Evolutionary conservation across 352 stramenopile species (phyloP).

Genomic region (Globisporangium paddicum): DNA sequence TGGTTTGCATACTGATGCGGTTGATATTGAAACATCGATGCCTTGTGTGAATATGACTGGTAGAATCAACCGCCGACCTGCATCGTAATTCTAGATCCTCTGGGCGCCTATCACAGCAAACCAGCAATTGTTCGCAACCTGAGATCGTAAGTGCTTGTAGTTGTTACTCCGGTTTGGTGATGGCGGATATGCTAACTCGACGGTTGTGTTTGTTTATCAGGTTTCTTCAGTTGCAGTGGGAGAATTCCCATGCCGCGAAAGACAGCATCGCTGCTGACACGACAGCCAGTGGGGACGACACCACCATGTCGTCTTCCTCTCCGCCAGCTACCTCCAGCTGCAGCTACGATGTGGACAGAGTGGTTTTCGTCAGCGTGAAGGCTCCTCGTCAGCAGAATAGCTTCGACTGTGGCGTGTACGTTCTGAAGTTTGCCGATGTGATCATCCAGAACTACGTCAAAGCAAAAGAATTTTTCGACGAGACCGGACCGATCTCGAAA

Average conservation of each 20-base stretch:
- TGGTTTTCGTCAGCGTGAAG: slow-evolving; percentile 32
- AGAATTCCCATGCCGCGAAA: slow-evolving; percentile 19
- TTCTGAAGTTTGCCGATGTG: slow-evolving; percentile 57
- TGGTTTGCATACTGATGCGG: not conserved
- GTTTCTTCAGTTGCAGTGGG: slow-evolving; percentile 52
- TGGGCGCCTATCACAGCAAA: slow-evolving; percentile 66
- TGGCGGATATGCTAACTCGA: not conserved
- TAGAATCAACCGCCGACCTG: slow-evolving; percentile 41
- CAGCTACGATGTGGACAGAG: slow-evolving; percentile 31
- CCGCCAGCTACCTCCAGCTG: not conserved
- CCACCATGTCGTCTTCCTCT: not conserved
- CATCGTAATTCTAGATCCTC: slow-evolving; percentile 65
- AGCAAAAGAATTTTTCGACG: slow-evolving; percentile 14
- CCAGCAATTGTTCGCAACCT: slow-evolving; percentile 50
- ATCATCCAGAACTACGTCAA: slow-evolving; percentile 42
- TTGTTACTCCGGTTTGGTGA: not conserved
- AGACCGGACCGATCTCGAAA: slow-evolving; percentile 28
- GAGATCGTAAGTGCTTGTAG: slow-evolving; percentile 30
- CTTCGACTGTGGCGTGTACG: slow-evolving; percentile 66
- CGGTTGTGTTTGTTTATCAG: slow-evolving; percentile 14
- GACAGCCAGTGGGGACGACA: not conserved
- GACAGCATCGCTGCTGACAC: slow-evolving; percentile 3
- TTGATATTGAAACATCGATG: no score
- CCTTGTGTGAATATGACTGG: no score
- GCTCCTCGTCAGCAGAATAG: slow-evolving; percentile 52